A percentile compares a stretch with the other conserved stretches of the same genome.
Evolutionary conservation across 1,284 basidiomycete genomes (phyloP).

Genomic region (Golubevia pallescens): DNA sequence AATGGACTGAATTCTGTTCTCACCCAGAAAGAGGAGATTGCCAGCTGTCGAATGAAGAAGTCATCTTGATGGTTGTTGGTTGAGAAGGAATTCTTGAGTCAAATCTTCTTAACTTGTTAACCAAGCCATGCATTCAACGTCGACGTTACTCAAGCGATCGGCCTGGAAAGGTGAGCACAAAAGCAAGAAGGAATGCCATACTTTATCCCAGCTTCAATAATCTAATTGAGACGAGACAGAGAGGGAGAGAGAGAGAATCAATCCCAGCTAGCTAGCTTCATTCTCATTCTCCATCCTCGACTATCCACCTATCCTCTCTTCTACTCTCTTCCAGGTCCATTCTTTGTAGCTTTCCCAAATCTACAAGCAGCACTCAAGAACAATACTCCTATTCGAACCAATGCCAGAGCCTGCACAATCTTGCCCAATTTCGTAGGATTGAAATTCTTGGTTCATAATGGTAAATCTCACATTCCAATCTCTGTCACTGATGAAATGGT

Average conservation of each 20-base stretch:
- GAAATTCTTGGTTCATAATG: slow-evolving; percentile 63
- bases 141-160: slow-evolving; percentile 14
- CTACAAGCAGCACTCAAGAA: slow-evolving; percentile 58
- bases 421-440: slow-evolving; percentile 38
- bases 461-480: slow-evolving; percentile 59
- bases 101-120: too few relatives aligned
- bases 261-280: not conserved
- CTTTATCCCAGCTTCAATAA: not conserved
- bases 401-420: slow-evolving; percentile 59
- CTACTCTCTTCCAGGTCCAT: slow-evolving; percentile 32
- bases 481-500: slow-evolving; percentile 64
- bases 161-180: slow-evolving; percentile 26
- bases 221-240: too few relatives aligned
- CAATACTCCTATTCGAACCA: slow-evolving; percentile 61
- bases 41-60: too few relatives aligned
- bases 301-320: not conserved
- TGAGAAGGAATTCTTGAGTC: too few relatives aligned
- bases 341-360: slow-evolving; percentile 64
- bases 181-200: not conserved
- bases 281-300: not conserved
- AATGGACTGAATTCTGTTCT: too few relatives aligned
- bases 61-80: too few relatives aligned
- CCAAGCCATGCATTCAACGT: slow-evolving; percentile 13
- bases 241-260: not conserved
- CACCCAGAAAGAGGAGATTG: too few relatives aligned